Evolutionary conservation across 108 stramenopile genomes (phyloP), one percentile per base, ranked within the genome.

Genomic region (Skeletonema tropicum): DNA sequence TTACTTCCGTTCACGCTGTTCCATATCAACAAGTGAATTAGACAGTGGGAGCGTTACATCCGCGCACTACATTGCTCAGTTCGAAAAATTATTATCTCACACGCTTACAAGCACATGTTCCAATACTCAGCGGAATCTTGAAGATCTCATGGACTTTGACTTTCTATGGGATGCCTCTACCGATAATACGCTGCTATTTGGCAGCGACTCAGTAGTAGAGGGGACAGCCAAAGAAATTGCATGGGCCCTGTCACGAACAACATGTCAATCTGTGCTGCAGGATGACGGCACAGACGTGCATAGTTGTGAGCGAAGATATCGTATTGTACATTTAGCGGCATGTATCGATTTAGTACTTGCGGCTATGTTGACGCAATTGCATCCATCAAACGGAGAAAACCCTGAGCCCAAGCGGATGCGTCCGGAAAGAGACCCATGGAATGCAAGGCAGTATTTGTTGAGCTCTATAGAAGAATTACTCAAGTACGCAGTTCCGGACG

Each of bases 61-160:
- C n/a, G 23, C 7, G 23, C 52, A 21, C 2, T 29, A 67, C 31
- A 8, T 67, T 19, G 29, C 30, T 15, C 48, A 25, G 26, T 67
- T 67, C 46, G 45, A 49, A 52, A 52, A 67, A 32, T 31, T 67
- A 19, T 15, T 67, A 46, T 13, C 49, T 52, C 48, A 29, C 30
- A 42, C 66, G 46, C 25, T 67, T n/a, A 25, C 23, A 5, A 42
- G 29, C 48, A 26, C 55, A 26, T 67, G 48, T 25, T 67, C 66
- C 11, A 49, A 67, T 23, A 67, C 25, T 31, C 21, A 31, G 26
- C 66, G 46, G 21, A 48, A 32, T 49, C 41, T 67, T 15, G 39
- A 67, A 32, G 48, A 67, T 31, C 23, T 67, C 10, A 67, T 52
- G 66, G 66, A 67, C 12, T 67, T 67, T 67, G 66, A 67, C 14